A percentile compares a stretch with the other conserved stretches of the same genome.
phyloP scores from a whole-genome alignment of 2,329 filamentous ascomycete species.

The Sphaerulina populicola region DNA sequence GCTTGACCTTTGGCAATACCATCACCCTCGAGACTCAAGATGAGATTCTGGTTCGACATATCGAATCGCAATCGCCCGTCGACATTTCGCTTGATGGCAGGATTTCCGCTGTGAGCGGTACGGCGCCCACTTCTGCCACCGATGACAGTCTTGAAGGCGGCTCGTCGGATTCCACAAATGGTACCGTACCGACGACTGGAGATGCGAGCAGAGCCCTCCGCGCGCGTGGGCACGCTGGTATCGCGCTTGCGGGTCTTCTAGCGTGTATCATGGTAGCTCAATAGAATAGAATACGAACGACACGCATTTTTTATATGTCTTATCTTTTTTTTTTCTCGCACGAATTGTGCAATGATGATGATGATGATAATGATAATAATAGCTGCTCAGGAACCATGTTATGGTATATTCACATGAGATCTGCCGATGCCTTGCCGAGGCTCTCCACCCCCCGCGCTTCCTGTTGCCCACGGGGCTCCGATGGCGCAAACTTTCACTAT shows the following conservation, averaged over 20 bases:
- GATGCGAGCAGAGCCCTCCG: neutral
- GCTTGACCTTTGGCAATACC: constrained; percentile 29
- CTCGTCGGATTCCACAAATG: neutral
- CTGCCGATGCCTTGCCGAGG: no score
- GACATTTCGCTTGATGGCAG: constrained; percentile 44
- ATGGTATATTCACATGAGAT: neutral
- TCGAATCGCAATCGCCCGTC: constrained; percentile 44
- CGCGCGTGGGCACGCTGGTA: neutral
- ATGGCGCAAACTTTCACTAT: no score
- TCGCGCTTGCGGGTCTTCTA: neutral
- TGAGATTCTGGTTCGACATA: constrained; percentile 47
- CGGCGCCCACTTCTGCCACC: constrained; percentile 2
- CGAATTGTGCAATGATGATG: no score
- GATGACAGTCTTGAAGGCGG: neutral
- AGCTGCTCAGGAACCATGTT: neutral
- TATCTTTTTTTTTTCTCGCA: no score
- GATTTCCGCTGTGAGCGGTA: constrained; percentile 33
- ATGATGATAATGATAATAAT: no score
- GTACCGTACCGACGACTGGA: neutral
- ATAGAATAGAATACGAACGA: neutral
- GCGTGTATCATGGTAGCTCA: neutral
- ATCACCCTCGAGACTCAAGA: constrained; percentile 47
- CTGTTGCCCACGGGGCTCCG: no score
- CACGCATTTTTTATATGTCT: no score
- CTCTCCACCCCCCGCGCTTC: no score